Base-by-base conservation (phyloP, 1,284 basidiomycete genomes). In the Leccinum ponderosum region DNA sequence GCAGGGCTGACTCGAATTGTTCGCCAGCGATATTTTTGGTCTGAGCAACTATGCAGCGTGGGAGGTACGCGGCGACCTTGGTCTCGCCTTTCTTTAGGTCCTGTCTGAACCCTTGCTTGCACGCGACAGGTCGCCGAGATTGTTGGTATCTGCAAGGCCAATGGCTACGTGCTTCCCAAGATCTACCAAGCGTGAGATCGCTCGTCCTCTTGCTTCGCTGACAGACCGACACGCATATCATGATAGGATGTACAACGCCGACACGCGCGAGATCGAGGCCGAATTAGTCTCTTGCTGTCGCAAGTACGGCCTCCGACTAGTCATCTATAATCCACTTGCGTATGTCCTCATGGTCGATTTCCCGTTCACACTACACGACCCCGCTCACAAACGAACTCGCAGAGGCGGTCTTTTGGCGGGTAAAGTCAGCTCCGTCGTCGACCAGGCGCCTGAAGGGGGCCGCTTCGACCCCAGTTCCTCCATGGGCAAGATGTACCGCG, bases 201-300 rank as follows among this genome's bases (percentile, higher is more conserved):
- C 14, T 12, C 48, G 22, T 47, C 17, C 17, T 47, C 17, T 20
- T 3, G 1, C 12, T 33, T 56, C 17, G 11, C 22, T 33, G 20
- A n/a, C 5, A 22, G 14, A 55, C 15, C 6, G 3, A 55, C 12
- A 8, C 29, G 7, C 9, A 1, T 27, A 4, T 20, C 17, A 44
- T 4, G 42, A 9, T 1, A 78, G 80, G 12, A 82, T 83, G 78
- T 84, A 84, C 68, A 84, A 84, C 58, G 79, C 81, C 1, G 74
- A 84, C 61, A 82, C 81, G 1, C 79, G 84, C 7, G 77, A 77
- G 47, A 82, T 83, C 53, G 83, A 87, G 64, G 62, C 81, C 1
- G 84, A 87, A 69, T 76, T 86, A 22, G 72, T 85, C n/a, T 83
- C 82, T 2, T 84, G 83, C 71, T 76, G 78, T 62, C 78, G 84